Conservation (phyloP, 2,329 filamentous ascomycete genomes). For the Monosporascus sp. region DNA sequence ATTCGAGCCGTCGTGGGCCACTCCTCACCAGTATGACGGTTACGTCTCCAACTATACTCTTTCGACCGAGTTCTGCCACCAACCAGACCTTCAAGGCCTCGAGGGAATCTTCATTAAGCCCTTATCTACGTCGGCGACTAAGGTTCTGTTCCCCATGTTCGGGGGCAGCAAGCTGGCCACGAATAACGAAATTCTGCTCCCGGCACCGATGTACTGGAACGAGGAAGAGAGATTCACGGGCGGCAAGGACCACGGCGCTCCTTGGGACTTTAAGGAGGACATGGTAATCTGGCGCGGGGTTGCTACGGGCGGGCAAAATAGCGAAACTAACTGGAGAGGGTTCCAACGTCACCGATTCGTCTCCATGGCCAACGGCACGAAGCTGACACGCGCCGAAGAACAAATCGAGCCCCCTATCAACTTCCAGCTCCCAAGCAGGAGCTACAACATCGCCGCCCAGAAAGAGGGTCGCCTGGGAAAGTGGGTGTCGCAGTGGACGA, state of each 20-base stretch:
- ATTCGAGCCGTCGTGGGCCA: conserved; percentile 41
- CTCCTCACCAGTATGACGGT: conserved; percentile 48
- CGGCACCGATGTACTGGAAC: conserved; percentile 64
- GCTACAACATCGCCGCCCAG: conserved; percentile 44
- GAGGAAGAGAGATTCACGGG: conserved; percentile 59
- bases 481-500: conserved; percentile 45
- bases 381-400: conserved; percentile 44
- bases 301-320: conserved; percentile 58
- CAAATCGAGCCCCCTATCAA: conserved; percentile 40
- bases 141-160: conserved; percentile 59
- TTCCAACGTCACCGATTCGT: conserved; percentile 75
- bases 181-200: conserved; percentile 67
- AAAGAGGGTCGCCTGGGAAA: conserved; percentile 38
- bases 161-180: conserved; percentile 63
- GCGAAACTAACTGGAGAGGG: conserved; percentile 58
- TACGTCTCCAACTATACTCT: conserved; percentile 58
- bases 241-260: conserved; percentile 44
- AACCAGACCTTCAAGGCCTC: conserved; percentile 57
- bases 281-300: conserved; percentile 61
- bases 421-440: conserved; percentile 45
- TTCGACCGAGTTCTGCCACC: conserved; percentile 59
- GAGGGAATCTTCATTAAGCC: conserved; percentile 62
- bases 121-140: conserved; percentile 50
- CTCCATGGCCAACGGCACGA: conserved; percentile 64
- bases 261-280: conserved; percentile 53